Evolutionary conservation across 805 yeast species (phyloP).

Genomic region (Maudiozyma barnettii): DNA sequence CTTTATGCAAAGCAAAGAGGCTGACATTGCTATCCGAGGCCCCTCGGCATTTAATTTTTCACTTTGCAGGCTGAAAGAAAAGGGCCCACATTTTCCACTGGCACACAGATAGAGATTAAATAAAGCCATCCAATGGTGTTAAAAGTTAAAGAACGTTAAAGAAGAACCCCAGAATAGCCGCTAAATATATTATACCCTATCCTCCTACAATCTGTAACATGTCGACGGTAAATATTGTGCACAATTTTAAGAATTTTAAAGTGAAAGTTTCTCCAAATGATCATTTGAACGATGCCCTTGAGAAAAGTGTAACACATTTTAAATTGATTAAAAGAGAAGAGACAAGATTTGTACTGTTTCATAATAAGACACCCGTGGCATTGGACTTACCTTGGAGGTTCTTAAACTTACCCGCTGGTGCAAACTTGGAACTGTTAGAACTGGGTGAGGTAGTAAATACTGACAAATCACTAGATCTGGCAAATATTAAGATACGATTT

Average conservation of each 20-base stretch:
- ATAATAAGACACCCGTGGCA: constrained; percentile 29
- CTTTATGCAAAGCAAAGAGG: too few relatives aligned
- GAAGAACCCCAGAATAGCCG: too few relatives aligned
- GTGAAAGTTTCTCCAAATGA: constrained; percentile 30
- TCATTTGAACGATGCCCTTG: constrained; percentile 31
- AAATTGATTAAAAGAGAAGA: constrained; percentile 15
- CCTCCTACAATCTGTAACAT: constrained; percentile 17
- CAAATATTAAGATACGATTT: constrained; percentile 25
- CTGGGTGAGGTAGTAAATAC: not conserved
- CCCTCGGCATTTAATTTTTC: too few relatives aligned
- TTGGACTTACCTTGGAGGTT: constrained; percentile 36
- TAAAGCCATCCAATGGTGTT: not conserved
- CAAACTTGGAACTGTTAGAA: constrained; percentile 29
- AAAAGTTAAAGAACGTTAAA: too few relatives aligned
- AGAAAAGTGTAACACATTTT: constrained; percentile 31
- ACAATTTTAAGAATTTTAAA: constrained; percentile 30
- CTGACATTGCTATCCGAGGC: too few relatives aligned
- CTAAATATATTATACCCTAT: too few relatives aligned
- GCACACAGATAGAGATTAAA: not conserved
- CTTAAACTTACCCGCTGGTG: constrained; percentile 37
- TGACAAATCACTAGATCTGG: not conserved
- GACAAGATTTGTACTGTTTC: constrained; percentile 20
- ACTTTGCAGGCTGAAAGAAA: too few relatives aligned
- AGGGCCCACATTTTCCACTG: too few relatives aligned
- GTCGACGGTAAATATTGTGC: constrained; percentile 31